These are phyloP conservation scores for Clavaria fumosa DNA, from an alignment of 768 basidiomycete species.

Conservation along the genomic window DNA sequence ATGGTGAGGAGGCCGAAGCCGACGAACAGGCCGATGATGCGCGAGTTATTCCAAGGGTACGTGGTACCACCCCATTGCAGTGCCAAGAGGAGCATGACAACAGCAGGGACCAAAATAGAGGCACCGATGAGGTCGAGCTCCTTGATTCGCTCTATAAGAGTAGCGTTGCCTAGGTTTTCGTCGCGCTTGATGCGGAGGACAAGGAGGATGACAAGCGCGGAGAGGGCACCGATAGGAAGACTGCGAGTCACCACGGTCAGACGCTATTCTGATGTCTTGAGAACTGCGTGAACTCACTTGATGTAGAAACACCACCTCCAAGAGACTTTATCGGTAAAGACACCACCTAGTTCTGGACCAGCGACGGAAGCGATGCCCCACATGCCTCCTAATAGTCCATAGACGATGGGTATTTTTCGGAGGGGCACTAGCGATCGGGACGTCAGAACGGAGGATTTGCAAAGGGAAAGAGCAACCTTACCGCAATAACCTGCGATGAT, in stretches of 20 bases:
- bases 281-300: slow-evolving; percentile 5
- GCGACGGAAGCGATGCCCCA: slow-evolving; percentile 22
- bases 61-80: slow-evolving; percentile 33
- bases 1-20: neutral
- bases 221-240: slow-evolving; percentile 7
- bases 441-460: neutral
- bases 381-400: slow-evolving; percentile 14
- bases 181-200: slow-evolving; percentile 7
- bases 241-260: slow-evolving; percentile 8
- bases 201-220: slow-evolving; percentile 10
- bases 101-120: slow-evolving; percentile 20
- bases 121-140: slow-evolving; percentile 27
- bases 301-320: slow-evolving; percentile 18
- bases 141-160: slow-evolving; percentile 7
- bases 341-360: slow-evolving; percentile 21
- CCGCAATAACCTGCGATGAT: neutral
- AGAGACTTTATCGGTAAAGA: slow-evolving; percentile 16
- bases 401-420: slow-evolving; percentile 10
- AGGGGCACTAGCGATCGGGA: neutral
- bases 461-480: neutral
- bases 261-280: neutral
- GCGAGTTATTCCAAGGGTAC: slow-evolving; percentile 26
- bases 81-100: slow-evolving; percentile 26
- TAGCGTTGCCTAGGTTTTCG: neutral
- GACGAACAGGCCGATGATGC: slow-evolving; percentile 17